phyloP scores from a whole-genome alignment of 345 rosid species.

The Aurinia saxatilis region DNA sequence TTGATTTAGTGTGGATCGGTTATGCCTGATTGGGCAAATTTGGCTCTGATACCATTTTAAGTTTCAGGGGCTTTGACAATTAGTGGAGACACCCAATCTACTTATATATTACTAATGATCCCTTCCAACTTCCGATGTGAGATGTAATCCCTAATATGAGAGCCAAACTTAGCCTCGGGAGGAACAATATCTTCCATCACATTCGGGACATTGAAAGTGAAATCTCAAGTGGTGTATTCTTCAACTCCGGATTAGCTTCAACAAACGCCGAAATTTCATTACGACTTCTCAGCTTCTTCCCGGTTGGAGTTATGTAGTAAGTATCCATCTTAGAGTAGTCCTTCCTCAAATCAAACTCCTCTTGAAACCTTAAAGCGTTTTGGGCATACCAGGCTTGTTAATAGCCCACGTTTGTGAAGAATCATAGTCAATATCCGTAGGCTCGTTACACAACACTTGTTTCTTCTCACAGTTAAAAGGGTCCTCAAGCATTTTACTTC shows the following conservation, averaged over 20 bases:
- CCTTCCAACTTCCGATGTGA: too few relatives aligned
- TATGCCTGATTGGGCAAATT: too few relatives aligned
- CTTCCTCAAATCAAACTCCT: conserved; percentile 54
- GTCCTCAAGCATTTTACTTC: conserved; percentile 41
- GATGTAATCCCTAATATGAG: not conserved
- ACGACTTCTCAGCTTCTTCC: conserved; percentile 67
- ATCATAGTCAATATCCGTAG: conserved; percentile 66
- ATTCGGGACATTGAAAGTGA: conserved; percentile 59
- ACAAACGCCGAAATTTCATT: conserved; percentile 50
- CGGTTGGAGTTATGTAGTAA: conserved; percentile 65
- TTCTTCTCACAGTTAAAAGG: conserved; percentile 51
- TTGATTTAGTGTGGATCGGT: too few relatives aligned
- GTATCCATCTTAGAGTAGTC: conserved; percentile 86
- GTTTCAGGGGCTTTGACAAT: too few relatives aligned
- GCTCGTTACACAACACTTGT: conserved; percentile 51
- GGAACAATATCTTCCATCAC: conserved; percentile 80
- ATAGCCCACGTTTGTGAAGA: conserved; percentile 70
- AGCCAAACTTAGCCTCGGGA: conserved; percentile 18
- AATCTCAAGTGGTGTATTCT: conserved; percentile 42
- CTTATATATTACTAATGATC: too few relatives aligned
- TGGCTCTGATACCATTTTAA: too few relatives aligned
- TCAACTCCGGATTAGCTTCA: conserved; percentile 43
- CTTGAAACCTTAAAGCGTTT: conserved; percentile 77
- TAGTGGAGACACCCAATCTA: too few relatives aligned
- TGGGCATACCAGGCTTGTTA: conserved; percentile 78